A percentile compares a stretch with the other conserved stretches of the same genome.
Evolutionary conservation across 2,329 filamentous ascomycete genomes (phyloP).

Genomic region (Penicillium sp.): DNA sequence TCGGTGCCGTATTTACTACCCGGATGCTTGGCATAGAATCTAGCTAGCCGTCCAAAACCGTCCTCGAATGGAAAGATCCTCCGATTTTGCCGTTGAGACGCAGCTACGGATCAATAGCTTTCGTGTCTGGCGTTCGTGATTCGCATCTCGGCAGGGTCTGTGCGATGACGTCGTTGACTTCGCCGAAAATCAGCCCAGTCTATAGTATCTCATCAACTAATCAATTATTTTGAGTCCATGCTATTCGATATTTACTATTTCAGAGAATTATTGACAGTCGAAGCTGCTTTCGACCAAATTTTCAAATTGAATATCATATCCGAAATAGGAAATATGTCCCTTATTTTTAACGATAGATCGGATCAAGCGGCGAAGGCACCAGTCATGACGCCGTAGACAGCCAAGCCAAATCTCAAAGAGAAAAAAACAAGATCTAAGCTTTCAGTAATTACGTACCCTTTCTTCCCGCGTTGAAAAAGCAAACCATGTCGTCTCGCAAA

Average conservation of each 20-base stretch:
- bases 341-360: not conserved
- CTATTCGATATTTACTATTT: not conserved
- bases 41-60: no score
- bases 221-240: not conserved
- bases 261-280: not conserved
- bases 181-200: no score
- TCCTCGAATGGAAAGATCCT: no score
- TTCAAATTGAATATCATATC: not conserved
- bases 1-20: no score
- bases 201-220: not conserved
- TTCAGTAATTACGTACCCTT: not conserved
- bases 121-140: no score
- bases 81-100: no score
- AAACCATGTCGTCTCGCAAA: not conserved
- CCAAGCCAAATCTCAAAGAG: not conserved
- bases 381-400: slow-evolving; percentile 13
- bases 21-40: no score
- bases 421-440: not conserved
- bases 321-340: not conserved
- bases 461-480: not conserved
- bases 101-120: no score
- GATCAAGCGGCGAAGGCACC: slow-evolving; percentile 8
- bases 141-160: no score
- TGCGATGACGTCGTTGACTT: no score
- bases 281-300: not conserved